A percentile compares a stretch with the other conserved stretches of the same genome.
These are phyloP conservation scores for Boletus pseudopeckii DNA, from an alignment of 768 basidiomycete genomes.

Conservation along the genomic window DNA sequence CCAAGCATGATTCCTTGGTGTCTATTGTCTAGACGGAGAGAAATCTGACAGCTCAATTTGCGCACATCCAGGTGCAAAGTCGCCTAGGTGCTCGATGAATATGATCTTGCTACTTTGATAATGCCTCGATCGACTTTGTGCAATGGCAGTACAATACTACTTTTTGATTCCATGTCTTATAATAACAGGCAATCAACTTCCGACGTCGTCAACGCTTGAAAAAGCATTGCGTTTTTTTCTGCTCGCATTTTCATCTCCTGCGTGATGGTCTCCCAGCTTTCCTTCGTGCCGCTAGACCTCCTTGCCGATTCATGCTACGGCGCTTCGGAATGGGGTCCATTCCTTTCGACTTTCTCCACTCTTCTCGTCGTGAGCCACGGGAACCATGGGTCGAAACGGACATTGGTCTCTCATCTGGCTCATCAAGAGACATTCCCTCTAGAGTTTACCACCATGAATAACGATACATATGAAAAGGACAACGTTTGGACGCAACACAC, in stretches of 20 bases:
- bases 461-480: not conserved
- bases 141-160: slow-evolving; percentile 11
- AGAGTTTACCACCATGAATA: slow-evolving; percentile 8
- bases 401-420: slow-evolving; percentile 26
- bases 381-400: slow-evolving; percentile 80
- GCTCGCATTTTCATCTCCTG: slow-evolving; percentile 47
- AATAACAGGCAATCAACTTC: not conserved
- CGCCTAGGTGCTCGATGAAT: not conserved
- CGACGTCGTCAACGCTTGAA: not conserved
- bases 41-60: not conserved
- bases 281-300: slow-evolving; percentile 52
- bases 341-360: slow-evolving; percentile 83
- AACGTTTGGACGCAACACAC: slow-evolving; percentile 11
- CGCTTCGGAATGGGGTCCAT: slow-evolving; percentile 48
- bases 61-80: not conserved
- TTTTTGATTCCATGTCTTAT: slow-evolving; percentile 11
- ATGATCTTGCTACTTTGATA: not conserved
- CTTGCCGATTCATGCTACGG: slow-evolving; percentile 65
- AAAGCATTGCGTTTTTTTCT: not conserved
- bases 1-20: not conserved
- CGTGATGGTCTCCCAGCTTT: slow-evolving; percentile 71
- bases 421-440: slow-evolving; percentile 59
- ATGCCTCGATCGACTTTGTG: not conserved
- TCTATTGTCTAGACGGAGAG: slow-evolving; percentile 10
- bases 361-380: slow-evolving; percentile 70